These are phyloP conservation scores for Trypanosoma platydactyli DNA, from an alignment of 208 protist species.

Conservation along the genomic window DNA sequence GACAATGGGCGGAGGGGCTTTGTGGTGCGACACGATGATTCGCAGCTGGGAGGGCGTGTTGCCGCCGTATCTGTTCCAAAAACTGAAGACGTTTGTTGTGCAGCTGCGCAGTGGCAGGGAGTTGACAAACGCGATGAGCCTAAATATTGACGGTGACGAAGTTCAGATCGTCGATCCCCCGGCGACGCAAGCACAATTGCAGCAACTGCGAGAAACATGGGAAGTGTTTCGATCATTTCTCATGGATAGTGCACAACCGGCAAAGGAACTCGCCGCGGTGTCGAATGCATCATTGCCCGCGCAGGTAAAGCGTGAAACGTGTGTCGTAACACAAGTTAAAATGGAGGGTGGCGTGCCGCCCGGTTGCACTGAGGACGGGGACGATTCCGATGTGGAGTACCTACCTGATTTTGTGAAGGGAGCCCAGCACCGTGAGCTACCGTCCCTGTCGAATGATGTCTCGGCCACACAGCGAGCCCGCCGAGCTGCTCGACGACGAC, in stretches of 20 bases:
- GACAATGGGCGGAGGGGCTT: conserved; percentile 16
- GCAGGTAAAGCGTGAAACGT: conserved; percentile 17
- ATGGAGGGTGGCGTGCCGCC: background rate
- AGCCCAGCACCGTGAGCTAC: conserved; percentile 54
- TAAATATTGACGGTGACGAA: conserved; percentile 23
- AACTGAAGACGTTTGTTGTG: conserved; percentile 52
- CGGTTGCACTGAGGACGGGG: conserved; percentile 32
- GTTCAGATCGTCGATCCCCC: conserved; percentile 28
- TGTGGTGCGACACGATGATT: conserved; percentile 77
- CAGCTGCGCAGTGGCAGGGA: conserved; percentile 63
- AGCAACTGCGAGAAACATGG: conserved; percentile 61
- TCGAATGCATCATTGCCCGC: background rate
- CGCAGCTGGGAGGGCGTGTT: conserved; percentile 64
- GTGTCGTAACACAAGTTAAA: background rate
- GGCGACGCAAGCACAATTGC: conserved; percentile 41
- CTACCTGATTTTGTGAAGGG: conserved; percentile 53
- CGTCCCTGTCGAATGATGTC: conserved; percentile 31
- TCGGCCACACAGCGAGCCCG: conserved; percentile 34
- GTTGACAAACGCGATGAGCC: conserved; percentile 48
- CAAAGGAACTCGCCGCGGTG: background rate
- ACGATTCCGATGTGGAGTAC: conserved; percentile 44
- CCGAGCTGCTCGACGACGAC: conserved; percentile 55
- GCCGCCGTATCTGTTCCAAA: conserved; percentile 41
- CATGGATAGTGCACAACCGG: background rate
- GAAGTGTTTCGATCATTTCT: conserved; percentile 56